These are phyloP conservation scores for Fragaria ananassa DNA, from an alignment of 306 rosid species.

Conservation along the genomic window DNA sequence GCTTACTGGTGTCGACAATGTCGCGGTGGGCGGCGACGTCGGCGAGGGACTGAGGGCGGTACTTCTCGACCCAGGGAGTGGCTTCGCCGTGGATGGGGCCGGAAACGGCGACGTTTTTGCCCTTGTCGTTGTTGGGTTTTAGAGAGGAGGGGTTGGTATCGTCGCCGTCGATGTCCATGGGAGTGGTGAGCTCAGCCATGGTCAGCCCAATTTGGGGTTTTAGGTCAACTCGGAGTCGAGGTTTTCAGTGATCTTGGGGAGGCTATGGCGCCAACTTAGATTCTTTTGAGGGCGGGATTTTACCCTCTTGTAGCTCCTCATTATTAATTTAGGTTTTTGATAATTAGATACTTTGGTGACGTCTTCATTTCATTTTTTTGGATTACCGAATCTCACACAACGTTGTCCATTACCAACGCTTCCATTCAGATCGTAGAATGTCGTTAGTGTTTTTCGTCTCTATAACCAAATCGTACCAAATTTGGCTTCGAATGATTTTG, in stretches of 20 bases:
- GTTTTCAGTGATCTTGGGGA: not conserved
- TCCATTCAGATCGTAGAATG: too few relatives aligned
- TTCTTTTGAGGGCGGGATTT: slow-evolving; percentile 4
- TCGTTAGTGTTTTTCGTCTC: too few relatives aligned
- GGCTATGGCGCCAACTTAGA: slow-evolving; percentile 22
- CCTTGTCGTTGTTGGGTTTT: slow-evolving; percentile 39
- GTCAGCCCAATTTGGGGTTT: not conserved
- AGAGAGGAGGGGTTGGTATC: slow-evolving; percentile 15
- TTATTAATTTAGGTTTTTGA: too few relatives aligned
- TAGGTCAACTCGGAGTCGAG: not conserved
- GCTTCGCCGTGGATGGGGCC: slow-evolving; percentile 38
- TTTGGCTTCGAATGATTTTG: too few relatives aligned
- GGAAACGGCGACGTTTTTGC: slow-evolving; percentile 34
- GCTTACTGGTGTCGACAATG: slow-evolving; percentile 86
- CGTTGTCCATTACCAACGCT: too few relatives aligned
- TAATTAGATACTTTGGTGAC: too few relatives aligned
- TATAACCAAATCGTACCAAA: too few relatives aligned
- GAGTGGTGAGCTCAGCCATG: slow-evolving; percentile 49
- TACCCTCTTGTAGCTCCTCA: not conserved
- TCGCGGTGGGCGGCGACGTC: slow-evolving; percentile 97
- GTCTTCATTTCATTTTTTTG: too few relatives aligned
- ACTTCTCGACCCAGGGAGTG: slow-evolving; percentile 89
- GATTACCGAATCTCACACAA: too few relatives aligned
- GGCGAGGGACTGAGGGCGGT: slow-evolving; percentile 88
- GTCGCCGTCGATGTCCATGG: slow-evolving; percentile 65